These are phyloP conservation scores for Carex littledalei DNA, from an alignment of 176 grass and related monocot genomes.

Conservation along the genomic window DNA sequence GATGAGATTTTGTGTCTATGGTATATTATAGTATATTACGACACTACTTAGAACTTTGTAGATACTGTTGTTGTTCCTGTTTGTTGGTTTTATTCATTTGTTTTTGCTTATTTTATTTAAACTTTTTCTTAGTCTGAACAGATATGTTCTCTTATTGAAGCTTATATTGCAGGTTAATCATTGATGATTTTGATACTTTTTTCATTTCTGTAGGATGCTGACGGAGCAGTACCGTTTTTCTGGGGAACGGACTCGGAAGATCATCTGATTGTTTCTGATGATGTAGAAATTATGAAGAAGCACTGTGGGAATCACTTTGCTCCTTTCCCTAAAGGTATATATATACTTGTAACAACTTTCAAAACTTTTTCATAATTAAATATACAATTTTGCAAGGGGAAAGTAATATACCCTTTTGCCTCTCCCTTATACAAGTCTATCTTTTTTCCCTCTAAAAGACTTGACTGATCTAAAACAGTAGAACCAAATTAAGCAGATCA, in stretches of 20 bases:
- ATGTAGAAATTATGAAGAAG: slow-evolving; percentile 29
- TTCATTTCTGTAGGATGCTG: slow-evolving; percentile 24
- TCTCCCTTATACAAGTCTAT: background rate
- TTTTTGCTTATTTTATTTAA: background rate
- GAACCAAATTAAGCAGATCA: background rate
- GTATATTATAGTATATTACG: background rate
- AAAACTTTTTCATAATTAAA: background rate
- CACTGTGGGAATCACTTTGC: slow-evolving; percentile 39
- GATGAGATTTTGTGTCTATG: background rate
- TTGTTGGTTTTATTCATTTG: background rate
- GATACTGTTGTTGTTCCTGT: background rate
- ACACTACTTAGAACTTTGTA: background rate
- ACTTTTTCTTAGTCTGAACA: background rate
- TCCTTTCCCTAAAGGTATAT: slow-evolving; percentile 38
- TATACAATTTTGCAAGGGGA: background rate
- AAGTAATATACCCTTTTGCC: background rate
- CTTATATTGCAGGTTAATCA: background rate
- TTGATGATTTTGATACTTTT: background rate
- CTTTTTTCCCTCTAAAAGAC: background rate
- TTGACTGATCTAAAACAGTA: background rate
- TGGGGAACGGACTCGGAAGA: slow-evolving; percentile 30
- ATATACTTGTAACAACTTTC: background rate
- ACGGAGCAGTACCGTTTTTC: slow-evolving; percentile 29
- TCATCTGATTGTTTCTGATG: slow-evolving; percentile 25
- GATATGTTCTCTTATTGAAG: background rate